Conservation (phyloP, 2,329 filamentous ascomycete species). For the Pseudodiploospora longispora region DNA sequence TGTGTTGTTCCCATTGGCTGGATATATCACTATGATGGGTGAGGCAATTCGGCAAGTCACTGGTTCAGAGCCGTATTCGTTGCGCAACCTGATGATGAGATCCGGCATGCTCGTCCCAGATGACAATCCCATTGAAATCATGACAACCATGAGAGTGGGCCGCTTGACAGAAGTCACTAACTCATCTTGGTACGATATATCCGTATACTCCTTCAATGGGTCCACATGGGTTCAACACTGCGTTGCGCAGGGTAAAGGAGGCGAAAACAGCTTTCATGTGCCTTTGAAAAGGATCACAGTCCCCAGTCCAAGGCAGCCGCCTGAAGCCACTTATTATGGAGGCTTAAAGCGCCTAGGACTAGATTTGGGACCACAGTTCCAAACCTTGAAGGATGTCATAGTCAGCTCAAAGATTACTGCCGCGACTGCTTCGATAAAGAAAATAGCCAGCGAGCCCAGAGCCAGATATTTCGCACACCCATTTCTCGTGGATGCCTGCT, state of each 20-base stretch:
- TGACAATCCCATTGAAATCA: background rate
- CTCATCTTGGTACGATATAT: conserved; percentile 14
- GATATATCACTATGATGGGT: background rate
- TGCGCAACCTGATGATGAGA: background rate
- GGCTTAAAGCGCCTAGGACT: conserved; percentile 2
- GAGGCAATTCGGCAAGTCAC: background rate
- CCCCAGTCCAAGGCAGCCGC: too few relatives aligned
- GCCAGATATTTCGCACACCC: conserved; percentile 27
- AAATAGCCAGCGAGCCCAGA: background rate
- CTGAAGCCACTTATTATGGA: background rate
- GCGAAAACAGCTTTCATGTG: background rate
- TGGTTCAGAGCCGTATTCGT: background rate
- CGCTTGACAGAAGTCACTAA: background rate
- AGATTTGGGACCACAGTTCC: conserved; percentile 2
- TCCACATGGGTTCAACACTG: background rate
- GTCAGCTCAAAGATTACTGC: background rate
- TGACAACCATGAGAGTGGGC: background rate
- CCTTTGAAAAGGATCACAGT: background rate
- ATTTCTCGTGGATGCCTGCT: conserved; percentile 24
- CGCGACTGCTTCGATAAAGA: background rate
- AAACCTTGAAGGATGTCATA: background rate
- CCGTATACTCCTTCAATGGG: conserved; percentile 12
- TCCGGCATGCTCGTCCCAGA: background rate
- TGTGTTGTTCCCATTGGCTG: background rate
- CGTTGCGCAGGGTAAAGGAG: background rate